These are phyloP conservation scores for Podospora sp. DNA, from an alignment of 495 filamentous ascomycete genomes.

Conservation along the genomic window DNA sequence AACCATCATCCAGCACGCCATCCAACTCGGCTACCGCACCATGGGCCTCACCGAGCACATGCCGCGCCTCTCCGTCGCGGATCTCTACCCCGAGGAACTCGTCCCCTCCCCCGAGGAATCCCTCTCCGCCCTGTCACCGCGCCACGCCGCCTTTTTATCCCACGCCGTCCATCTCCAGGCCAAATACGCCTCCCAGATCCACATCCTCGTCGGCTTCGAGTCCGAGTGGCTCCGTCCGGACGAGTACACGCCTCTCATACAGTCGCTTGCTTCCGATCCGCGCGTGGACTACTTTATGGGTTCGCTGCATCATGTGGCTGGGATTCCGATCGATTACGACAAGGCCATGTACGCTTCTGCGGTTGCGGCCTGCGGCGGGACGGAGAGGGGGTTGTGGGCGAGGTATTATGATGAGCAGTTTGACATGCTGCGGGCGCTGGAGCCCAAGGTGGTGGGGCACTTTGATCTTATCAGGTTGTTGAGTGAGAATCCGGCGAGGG, in stretches of 20 bases:
- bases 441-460: constrained; percentile 84
- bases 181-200: constrained; percentile 70
- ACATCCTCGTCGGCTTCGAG: constrained; percentile 88
- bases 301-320: constrained; percentile 83
- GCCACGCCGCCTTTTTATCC: constrained; percentile 69
- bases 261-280: constrained; percentile 58
- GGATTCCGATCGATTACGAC: constrained; percentile 89
- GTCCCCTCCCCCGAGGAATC: constrained; percentile 37
- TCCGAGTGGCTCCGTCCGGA: constrained; percentile 80
- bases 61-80: constrained; percentile 69
- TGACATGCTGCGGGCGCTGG: constrained; percentile 72
- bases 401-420: constrained; percentile 86
- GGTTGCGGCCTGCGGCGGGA: constrained; percentile 25
- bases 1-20: constrained; percentile 78
- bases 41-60: constrained; percentile 98
- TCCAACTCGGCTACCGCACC: constrained; percentile 72
- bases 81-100: constrained; percentile 89
- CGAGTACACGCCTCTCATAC: constrained; percentile 60
- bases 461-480: constrained; percentile 89
- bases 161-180: constrained; percentile 72
- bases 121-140: constrained; percentile 47
- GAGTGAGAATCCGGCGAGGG: constrained; percentile 64
- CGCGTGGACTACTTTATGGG: constrained; percentile 86
- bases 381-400: constrained; percentile 72
- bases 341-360: constrained; percentile 56